phyloP scores from a whole-genome alignment of 2,329 filamentous ascomycete species.

The Metarhizium album region DNA sequence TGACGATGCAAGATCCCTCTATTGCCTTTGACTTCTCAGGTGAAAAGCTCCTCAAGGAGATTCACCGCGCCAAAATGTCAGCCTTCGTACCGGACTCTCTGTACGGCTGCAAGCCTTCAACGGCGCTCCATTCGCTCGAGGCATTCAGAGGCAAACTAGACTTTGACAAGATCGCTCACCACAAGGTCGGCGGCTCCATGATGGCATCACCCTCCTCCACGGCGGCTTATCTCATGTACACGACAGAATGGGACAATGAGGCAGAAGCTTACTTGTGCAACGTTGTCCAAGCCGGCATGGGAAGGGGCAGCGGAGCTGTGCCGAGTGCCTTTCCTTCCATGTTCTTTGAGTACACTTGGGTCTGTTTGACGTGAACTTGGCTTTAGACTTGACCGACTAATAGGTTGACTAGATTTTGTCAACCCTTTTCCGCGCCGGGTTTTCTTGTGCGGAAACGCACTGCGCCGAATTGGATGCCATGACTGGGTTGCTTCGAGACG shows the following conservation, averaged over 20 bases:
- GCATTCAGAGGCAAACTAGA: constrained; percentile 10
- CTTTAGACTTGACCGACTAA: no score
- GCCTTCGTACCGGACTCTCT: background rate
- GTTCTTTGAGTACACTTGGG: constrained; percentile 5
- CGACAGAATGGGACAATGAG: constrained; percentile 8
- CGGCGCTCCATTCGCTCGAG: constrained; percentile 12
- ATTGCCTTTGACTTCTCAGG: constrained; percentile 5
- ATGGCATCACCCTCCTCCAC: constrained; percentile 11
- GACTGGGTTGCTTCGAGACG: no score
- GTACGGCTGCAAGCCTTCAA: no score
- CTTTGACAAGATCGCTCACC: constrained; percentile 9
- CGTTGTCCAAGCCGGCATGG: constrained; percentile 1
- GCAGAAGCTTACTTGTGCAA: constrained; percentile 9
- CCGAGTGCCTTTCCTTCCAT: constrained; percentile 9
- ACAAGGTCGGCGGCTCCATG: constrained; percentile 10
- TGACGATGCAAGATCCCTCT: background rate
- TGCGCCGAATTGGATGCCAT: no score
- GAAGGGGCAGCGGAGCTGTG: constrained; percentile 5
- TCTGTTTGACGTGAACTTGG: background rate
- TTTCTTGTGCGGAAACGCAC: background rate
- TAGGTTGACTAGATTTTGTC: no score
- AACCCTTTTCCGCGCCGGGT: background rate
- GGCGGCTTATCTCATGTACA: constrained; percentile 11
- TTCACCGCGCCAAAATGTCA: background rate
- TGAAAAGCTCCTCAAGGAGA: background rate